Percentiles rank a stretch among this genome's conserved stretches.
phyloP scores from a whole-genome alignment of 208 protist genomes.

The Leishmania tarentolae region DNA sequence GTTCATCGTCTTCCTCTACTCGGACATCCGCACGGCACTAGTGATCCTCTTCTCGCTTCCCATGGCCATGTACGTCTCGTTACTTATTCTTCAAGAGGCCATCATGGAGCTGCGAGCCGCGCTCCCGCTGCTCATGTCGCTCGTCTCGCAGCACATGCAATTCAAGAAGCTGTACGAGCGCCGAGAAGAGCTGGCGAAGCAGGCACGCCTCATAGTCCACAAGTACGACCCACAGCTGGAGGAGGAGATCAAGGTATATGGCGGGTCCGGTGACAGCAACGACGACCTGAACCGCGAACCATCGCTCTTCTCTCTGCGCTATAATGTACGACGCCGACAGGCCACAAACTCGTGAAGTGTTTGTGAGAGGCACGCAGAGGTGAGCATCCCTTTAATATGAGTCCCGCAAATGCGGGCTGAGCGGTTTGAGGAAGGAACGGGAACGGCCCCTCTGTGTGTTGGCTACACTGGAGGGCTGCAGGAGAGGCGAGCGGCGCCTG shows the following conservation, averaged over 20 bases:
- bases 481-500: background rate
- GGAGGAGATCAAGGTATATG: conserved; percentile 73
- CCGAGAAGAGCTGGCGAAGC: conserved; percentile 60
- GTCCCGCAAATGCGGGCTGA: background rate
- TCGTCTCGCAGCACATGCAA: conserved; percentile 86
- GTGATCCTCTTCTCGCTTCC: conserved; percentile 77
- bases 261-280: conserved; percentile 36
- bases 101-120: conserved; percentile 82
- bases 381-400: background rate
- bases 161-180: conserved; percentile 88
- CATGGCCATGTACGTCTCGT: conserved; percentile 91
- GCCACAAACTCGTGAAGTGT: conserved; percentile 34
- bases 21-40: conserved; percentile 66
- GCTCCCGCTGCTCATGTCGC: conserved; percentile 87
- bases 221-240: conserved; percentile 77
- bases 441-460: background rate
- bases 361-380: background rate
- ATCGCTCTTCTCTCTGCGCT: conserved; percentile 86
- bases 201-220: conserved; percentile 60
- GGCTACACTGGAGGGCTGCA: background rate
- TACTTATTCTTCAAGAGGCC: conserved; percentile 86
- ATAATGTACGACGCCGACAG: conserved; percentile 66
- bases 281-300: conserved; percentile 70
- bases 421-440: background rate
- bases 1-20: conserved; percentile 62